Evolutionary conservation across 345 rosid genomes (phyloP).

Genomic region (Eucalyptus caleyi): DNA sequence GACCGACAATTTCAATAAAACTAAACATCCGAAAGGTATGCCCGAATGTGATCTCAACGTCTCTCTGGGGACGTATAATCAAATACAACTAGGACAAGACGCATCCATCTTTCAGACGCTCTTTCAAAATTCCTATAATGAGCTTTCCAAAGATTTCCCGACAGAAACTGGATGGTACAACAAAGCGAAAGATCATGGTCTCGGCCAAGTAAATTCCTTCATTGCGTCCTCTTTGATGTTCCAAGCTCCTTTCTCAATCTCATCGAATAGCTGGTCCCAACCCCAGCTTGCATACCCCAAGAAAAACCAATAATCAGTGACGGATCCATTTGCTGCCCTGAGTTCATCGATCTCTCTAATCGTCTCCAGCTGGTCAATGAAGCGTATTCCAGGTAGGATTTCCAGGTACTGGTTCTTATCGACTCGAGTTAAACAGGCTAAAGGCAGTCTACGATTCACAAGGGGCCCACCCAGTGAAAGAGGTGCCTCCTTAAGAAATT

Average conservation of each 20-base stretch:
- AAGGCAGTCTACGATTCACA: slow-evolving; percentile 40
- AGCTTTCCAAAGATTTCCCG: neutral
- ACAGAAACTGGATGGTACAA: neutral
- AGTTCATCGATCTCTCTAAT: slow-evolving; percentile 28
- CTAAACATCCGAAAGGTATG: neutral
- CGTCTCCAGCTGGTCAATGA: slow-evolving; percentile 53
- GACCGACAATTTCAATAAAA: neutral
- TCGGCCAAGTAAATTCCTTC: slow-evolving; percentile 47
- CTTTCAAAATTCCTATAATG: neutral
- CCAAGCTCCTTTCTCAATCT: slow-evolving; percentile 76
- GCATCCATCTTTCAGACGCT: neutral
- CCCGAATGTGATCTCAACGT: neutral
- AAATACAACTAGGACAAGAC: neutral
- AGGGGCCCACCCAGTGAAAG: slow-evolving; percentile 76
- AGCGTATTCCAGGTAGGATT: slow-evolving; percentile 56
- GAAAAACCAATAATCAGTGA: slow-evolving; percentile 79
- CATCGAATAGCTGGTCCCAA: slow-evolving; percentile 63
- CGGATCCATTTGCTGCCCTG: slow-evolving; percentile 25
- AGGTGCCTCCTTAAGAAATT: slow-evolving; percentile 53
- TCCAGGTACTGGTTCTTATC: slow-evolving; percentile 17
- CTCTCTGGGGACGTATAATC: neutral
- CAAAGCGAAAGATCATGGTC: neutral
- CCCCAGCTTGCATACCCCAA: slow-evolving; percentile 79
- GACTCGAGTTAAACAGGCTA: slow-evolving; percentile 46
- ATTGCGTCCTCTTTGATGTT: slow-evolving; percentile 11